Conservation (phyloP, 148 eudicot species). For the Oxyria digyna region DNA sequence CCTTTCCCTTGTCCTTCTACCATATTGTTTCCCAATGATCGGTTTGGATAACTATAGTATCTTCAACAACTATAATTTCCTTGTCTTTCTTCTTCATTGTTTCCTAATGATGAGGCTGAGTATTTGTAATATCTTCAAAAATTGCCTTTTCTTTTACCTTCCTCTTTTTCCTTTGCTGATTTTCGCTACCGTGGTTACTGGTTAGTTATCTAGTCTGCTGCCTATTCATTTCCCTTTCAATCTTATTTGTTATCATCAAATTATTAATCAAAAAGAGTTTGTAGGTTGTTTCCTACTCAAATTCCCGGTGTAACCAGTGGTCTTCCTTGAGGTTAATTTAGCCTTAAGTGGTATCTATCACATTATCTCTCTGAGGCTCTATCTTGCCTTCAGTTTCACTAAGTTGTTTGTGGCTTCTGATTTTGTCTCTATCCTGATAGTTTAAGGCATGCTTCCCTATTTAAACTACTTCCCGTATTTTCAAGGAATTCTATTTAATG, state of each 20-base stretch:
- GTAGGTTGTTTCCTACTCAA: too few species aligned
- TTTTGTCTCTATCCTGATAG: background rate
- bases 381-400: background rate
- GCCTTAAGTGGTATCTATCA: too few species aligned
- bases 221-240: too few species aligned
- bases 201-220: too few species aligned
- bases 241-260: too few species aligned
- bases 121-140: background rate
- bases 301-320: too few species aligned
- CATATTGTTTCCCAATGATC: background rate
- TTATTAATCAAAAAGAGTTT: too few species aligned
- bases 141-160: background rate
- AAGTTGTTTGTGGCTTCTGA: background rate
- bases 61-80: background rate
- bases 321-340: too few species aligned
- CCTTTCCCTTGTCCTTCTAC: conserved; percentile 8
- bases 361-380: background rate
- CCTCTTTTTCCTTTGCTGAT: background rate
- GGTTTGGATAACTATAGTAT: background rate
- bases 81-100: background rate
- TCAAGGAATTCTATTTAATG: too few species aligned
- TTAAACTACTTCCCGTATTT: too few species aligned
- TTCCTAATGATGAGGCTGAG: background rate
- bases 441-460: background rate
- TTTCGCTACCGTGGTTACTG: too few species aligned